Percentiles rank a stretch among this genome's conserved stretches.
Conservation (phyloP, 164 flowering plant species). For the Umbellularia californica region DNA sequence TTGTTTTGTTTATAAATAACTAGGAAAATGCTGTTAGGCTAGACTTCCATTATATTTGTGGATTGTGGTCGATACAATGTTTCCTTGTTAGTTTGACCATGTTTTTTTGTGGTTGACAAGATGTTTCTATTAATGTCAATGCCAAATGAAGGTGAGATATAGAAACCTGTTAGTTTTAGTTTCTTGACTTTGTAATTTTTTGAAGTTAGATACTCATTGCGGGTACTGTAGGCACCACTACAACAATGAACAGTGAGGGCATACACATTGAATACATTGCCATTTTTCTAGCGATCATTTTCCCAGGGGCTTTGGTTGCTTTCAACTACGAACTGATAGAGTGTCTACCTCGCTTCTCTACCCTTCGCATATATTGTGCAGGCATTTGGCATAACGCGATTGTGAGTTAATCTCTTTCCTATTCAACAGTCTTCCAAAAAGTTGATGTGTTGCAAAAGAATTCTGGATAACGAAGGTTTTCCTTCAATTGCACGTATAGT, state of each 20-base stretch:
- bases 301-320: constrained; percentile 93
- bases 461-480: not conserved
- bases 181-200: constrained; percentile 5
- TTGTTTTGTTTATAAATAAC: too few relatives aligned
- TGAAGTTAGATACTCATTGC: constrained; percentile 35
- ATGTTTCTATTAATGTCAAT: not conserved
- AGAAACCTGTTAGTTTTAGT: constrained; percentile 1
- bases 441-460: not conserved
- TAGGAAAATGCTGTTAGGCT: too few relatives aligned
- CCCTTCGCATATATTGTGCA: constrained; percentile 87
- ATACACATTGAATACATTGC: constrained; percentile 76
- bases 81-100: too few relatives aligned
- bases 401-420: constrained; percentile 35
- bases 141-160: not conserved
- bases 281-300: constrained; percentile 61
- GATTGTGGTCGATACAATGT: too few relatives aligned
- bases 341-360: constrained; percentile 36
- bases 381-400: constrained; percentile 96
- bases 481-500: not conserved
- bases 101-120: not conserved
- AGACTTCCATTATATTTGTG: too few relatives aligned
- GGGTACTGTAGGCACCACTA: constrained; percentile 31
- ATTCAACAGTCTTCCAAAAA: not conserved
- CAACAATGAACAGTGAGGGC: constrained; percentile 72
- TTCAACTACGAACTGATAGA: constrained; percentile 56